Evolutionary conservation across 1,284 basidiomycete genomes (phyloP).

Genomic region (Ganoderma resinaceum): DNA sequence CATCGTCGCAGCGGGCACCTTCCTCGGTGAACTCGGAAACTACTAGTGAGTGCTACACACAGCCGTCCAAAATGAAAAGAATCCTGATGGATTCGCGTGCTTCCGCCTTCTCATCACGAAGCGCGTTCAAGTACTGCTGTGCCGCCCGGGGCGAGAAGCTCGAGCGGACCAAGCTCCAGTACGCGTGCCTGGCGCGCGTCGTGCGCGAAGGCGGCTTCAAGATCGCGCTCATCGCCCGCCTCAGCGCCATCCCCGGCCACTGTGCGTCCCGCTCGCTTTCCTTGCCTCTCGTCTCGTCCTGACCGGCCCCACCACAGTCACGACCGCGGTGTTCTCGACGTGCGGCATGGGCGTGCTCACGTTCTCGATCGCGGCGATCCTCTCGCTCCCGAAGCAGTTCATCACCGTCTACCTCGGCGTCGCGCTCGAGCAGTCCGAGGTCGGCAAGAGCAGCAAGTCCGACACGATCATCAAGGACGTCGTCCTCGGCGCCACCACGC

Average conservation of each 20-base stretch:
- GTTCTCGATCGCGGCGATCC: constrained; percentile 73
- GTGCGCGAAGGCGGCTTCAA: constrained; percentile 84
- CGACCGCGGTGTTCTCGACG: constrained; percentile 81
- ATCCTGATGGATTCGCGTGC: background rate
- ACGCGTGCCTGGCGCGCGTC: constrained; percentile 80
- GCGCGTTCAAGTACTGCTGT: constrained; percentile 73
- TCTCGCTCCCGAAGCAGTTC: constrained; percentile 83
- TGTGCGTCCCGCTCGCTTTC: constrained; percentile 48
- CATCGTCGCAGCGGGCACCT: constrained; percentile 71
- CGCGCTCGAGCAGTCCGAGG: constrained; percentile 47
- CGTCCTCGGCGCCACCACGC: constrained; percentile 66
- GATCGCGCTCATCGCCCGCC: constrained; percentile 75
- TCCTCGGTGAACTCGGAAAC: constrained; percentile 74
- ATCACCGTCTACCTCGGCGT: constrained; percentile 80
- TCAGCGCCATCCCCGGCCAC: constrained; percentile 84
- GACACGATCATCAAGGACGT: constrained; percentile 69
- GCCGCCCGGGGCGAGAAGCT: constrained; percentile 70
- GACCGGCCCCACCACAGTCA: constrained; percentile 45
- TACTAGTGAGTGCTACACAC: constrained; percentile 58
- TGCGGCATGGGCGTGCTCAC: constrained; percentile 80
- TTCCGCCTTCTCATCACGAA: constrained; percentile 29
- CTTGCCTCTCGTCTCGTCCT: background rate
- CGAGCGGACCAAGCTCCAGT: constrained; percentile 74
- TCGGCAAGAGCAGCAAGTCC: constrained; percentile 47
- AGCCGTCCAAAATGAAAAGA: background rate